Conservation (phyloP, 1,284 basidiomycete genomes). For the Tilletia horrida region DNA sequence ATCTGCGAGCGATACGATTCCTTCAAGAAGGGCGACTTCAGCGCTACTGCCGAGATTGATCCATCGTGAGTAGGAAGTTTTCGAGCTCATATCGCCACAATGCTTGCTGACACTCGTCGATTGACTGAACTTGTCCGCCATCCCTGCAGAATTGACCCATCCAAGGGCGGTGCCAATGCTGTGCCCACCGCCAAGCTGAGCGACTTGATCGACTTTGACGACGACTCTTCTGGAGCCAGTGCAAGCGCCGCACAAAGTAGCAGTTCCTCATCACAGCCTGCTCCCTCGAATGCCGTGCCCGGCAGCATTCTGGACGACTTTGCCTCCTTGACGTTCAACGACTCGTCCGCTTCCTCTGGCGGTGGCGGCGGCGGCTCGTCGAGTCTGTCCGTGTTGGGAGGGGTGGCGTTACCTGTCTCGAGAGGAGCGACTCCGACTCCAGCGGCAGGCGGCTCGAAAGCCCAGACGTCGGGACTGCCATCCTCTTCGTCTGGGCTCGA, state of each 20-base stretch:
- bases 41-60: conserved; percentile 63
- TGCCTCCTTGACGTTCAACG: conserved; percentile 44
- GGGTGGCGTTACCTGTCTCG: neutral
- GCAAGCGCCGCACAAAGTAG: neutral
- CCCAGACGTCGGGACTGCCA: neutral
- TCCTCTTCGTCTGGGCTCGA: neutral
- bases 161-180: conserved; percentile 42
- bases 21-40: conserved; percentile 82
- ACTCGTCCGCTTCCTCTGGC: conserved; percentile 19
- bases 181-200: conserved; percentile 49
- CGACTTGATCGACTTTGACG: conserved; percentile 51
- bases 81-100: no score
- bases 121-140: neutral
- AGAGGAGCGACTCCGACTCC: conserved; percentile 1
- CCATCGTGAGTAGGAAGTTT: conserved; percentile 45
- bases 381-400: neutral
- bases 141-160: conserved; percentile 45
- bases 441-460: neutral
- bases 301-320: conserved; percentile 41
- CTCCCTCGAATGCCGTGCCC: conserved; percentile 19
- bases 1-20: conserved; percentile 84
- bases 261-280: neutral
- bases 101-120: neutral
- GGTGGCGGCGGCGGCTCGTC: neutral
- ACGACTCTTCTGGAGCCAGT: conserved; percentile 13